Percentiles rank a stretch among this genome's conserved stretches.
Conservation (phyloP, 2,329 filamentous ascomycete genomes). For the Venturia aucupariae region DNA sequence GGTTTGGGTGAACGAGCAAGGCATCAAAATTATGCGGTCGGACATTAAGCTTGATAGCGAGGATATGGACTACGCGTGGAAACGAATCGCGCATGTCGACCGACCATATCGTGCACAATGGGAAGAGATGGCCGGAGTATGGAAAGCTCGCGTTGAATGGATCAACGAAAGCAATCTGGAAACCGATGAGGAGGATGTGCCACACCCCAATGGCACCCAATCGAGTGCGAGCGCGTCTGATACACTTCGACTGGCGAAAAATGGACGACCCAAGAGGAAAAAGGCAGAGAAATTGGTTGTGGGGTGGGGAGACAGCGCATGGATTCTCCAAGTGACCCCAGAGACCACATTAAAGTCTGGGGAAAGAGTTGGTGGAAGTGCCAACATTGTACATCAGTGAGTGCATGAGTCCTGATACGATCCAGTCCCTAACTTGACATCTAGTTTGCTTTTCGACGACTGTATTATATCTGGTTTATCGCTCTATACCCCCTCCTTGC, state of each 20-base stretch:
- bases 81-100: slow-evolving; percentile 84
- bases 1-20: slow-evolving; percentile 91
- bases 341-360: slow-evolving; percentile 57
- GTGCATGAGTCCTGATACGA: slow-evolving; percentile 29
- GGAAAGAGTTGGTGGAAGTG: slow-evolving; percentile 63
- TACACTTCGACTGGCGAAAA: slow-evolving; percentile 25
- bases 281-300: slow-evolving; percentile 69
- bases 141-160: slow-evolving; percentile 90
- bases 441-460: slow-evolving; percentile 75
- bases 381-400: slow-evolving; percentile 88
- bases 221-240: slow-evolving; percentile 29
- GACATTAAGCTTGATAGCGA: slow-evolving; percentile 69
- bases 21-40: slow-evolving; percentile 95
- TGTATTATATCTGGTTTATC: slow-evolving; percentile 97
- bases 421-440: slow-evolving; percentile 19
- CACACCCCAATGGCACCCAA: slow-evolving; percentile 34
- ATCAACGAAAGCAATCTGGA: slow-evolving; percentile 78
- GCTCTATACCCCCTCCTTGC: slow-evolving; percentile 83
- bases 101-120: slow-evolving; percentile 77
- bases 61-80: slow-evolving; percentile 82
- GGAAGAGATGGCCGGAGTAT: slow-evolving; percentile 94
- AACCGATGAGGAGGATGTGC: slow-evolving; percentile 50
- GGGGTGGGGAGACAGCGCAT: slow-evolving; percentile 92
- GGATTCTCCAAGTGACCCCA: slow-evolving; percentile 86
- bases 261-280: slow-evolving; percentile 27